phyloP scores from a whole-genome alignment of 2,329 filamentous ascomycete genomes.

The Graphiopsis chlorocephala region DNA sequence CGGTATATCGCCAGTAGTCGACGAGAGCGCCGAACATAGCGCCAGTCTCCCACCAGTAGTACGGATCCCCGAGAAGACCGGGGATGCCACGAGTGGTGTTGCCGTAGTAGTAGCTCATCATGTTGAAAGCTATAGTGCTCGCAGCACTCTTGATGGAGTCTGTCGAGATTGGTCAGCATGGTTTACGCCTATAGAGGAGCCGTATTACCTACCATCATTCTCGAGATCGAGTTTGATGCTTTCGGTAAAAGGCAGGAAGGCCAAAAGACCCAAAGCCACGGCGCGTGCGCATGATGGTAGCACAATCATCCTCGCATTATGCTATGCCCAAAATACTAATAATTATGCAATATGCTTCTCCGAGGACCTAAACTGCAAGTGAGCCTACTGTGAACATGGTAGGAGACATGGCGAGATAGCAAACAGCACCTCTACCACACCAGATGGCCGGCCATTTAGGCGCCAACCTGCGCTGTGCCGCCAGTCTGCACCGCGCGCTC shows the following conservation, averaged over 20 bases:
- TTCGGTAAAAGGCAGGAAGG: background rate
- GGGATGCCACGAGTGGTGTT: slow-evolving; percentile 49
- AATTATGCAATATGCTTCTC: background rate
- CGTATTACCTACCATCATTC: background rate
- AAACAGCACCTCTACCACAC: background rate
- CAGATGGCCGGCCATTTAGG: background rate
- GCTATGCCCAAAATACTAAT: background rate
- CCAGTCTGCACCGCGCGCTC: background rate
- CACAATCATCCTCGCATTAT: background rate
- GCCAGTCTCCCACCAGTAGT: slow-evolving; percentile 73
- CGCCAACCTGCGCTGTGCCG: background rate
- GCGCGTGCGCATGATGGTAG: background rate
- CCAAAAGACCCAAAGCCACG: background rate
- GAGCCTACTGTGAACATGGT: background rate
- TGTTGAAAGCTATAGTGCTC: slow-evolving; percentile 43
- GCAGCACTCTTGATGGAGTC: slow-evolving; percentile 47
- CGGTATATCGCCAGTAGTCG: slow-evolving; percentile 69
- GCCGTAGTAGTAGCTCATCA: slow-evolving; percentile 50
- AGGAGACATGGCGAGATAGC: background rate
- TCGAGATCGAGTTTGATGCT: background rate
- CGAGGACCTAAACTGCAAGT: background rate
- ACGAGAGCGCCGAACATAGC: slow-evolving; percentile 64
- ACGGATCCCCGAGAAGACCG: slow-evolving; percentile 55
- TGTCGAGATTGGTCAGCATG: background rate
- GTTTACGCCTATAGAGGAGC: background rate